phyloP scores from a whole-genome alignment of 306 rosid species.

The Medicago truncatula region MtrunA17r5.0-ANR NC_053044.1:48915001-48915500 shows the following conservation, averaged over 20 bases:
- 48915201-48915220: not conserved
- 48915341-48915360: not conserved
- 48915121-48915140: conserved; percentile 35
- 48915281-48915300: not conserved
- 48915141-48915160: conserved; percentile 7
- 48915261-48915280: not conserved
- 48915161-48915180: not conserved
- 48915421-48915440: conserved; percentile 19
- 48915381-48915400: not conserved
- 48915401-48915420: conserved; percentile 11
- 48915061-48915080: conserved; percentile 19
- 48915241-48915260: not conserved
- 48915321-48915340: not conserved
- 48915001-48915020: not conserved
- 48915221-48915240: conserved; percentile 35
- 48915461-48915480: conserved; percentile 9
- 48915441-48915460: conserved; percentile 35
- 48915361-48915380: conserved; percentile 2
- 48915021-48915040: conserved; percentile 16
- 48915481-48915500: not conserved
- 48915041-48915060: conserved; percentile 5
- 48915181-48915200: conserved; percentile 11
- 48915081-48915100: conserved; percentile 18
- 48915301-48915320: not conserved
- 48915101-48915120: conserved; percentile 7